Percentiles rank a stretch among this genome's conserved stretches.
Evolutionary conservation across 805 yeast species (phyloP).

Genomic region (Candida ulmi): DNA sequence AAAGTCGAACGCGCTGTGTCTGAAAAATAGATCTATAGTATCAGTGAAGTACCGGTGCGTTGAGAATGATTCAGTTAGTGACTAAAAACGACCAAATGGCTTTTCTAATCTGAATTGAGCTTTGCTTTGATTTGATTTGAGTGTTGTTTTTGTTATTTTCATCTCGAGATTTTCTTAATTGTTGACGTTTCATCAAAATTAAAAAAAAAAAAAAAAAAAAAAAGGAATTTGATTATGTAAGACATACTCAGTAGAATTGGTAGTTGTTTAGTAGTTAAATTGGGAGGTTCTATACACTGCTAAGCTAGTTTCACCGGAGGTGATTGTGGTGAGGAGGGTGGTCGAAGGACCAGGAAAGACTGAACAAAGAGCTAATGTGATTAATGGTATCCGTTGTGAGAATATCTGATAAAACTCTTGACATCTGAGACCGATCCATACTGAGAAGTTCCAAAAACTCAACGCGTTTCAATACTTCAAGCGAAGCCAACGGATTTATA

Average conservation of each 20-base stretch:
- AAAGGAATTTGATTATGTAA: background rate
- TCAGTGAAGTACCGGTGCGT: too few species aligned
- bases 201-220: background rate
- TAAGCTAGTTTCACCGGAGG: too few species aligned
- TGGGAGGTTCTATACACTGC: too few species aligned
- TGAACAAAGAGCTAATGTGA: conserved; percentile 2
- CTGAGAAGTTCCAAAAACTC: conserved; percentile 5
- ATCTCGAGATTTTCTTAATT: background rate
- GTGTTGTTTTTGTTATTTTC: background rate
- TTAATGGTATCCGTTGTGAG: background rate
- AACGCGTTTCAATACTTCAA: conserved; percentile 3
- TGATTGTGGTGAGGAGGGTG: too few species aligned
- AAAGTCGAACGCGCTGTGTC: background rate
- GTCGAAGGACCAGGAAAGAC: conserved; percentile 6
- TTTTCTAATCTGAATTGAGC: background rate
- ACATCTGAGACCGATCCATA: conserved; percentile 4
- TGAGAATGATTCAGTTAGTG: too few species aligned
- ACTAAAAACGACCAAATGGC: background rate
- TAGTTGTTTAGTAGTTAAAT: too few species aligned
- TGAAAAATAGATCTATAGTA: too few species aligned
- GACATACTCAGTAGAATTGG: background rate
- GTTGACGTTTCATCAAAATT: background rate
- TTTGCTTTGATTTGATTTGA: background rate
- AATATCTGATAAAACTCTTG: background rate
- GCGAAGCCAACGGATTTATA: conserved; percentile 9